Base-by-base conservation (phyloP, 192 early-diverging fungal genomes). In the Linnemannia elongata region DNA sequence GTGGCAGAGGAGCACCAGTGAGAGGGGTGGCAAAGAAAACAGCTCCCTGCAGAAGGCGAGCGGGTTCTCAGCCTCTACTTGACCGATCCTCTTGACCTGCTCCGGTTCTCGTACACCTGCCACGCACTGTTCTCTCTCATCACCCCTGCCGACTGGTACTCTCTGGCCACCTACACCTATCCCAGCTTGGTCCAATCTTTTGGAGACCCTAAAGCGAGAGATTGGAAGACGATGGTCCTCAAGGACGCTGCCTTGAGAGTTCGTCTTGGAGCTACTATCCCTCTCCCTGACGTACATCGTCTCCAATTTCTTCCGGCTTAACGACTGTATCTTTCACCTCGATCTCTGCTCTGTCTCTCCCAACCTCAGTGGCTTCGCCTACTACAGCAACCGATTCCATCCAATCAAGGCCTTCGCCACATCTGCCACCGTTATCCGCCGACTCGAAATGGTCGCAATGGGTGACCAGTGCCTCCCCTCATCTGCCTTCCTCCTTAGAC, bases 211-310 rank as follows among this genome's bases (percentile, higher is more conserved):
- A 72, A 80, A 0, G 70, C 60, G 22, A 57, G 20, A 35, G 70
- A 79, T 36, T 79, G 78, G 78, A 79, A 57, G 38, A 44, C 24
- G 33, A 72, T 57, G 36, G 38, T 72, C 7, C 35, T 79, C 69
- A 36, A 44, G 38, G 60, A 79, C 17, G 35, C 70, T 8, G 3
- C 4, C 52, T 36, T 79, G 20, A 27, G 47, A 35, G 39, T 24
- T 5, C 20, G 78, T 15, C 52, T 72, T 9, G 52, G 49, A 6
- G 52, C 69, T 9, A 17, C 13, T 2, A 8, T 77, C 2, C 75
- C 75, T 24, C 36, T 9, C 44, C 38, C 38, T 39, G 38, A 39
- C 38, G 38, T 6, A 39, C 6, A 6, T 39, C 38, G 38, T 39
- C 38, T 6, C 38, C 38, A 39, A 39, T 44, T 44, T 44, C 8